Evolutionary conservation across 2,329 filamentous ascomycete species (phyloP).

Genomic region (Fusarium ramigenum): DNA sequence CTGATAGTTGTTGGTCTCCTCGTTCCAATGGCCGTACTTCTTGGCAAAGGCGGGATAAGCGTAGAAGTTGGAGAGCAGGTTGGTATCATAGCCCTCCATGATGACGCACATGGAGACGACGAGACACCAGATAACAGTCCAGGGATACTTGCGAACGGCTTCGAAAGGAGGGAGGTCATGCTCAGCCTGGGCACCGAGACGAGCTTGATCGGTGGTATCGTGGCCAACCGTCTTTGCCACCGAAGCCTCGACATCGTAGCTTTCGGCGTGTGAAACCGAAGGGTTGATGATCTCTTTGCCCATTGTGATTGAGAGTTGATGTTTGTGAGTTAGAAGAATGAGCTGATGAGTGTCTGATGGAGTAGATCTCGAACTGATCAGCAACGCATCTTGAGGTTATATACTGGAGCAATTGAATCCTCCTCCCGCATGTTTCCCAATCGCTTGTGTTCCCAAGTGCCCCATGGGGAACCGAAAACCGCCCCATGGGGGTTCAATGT

Average conservation of each 20-base stretch:
- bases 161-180: conserved; percentile 42
- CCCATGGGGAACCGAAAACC: conserved; percentile 4
- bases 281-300: conserved; percentile 6
- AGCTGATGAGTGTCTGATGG: background rate
- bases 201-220: conserved; percentile 19
- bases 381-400: conserved; percentile 15
- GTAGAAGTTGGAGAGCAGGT: conserved; percentile 50
- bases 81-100: conserved; percentile 56
- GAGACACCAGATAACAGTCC: conserved; percentile 51
- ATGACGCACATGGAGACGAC: conserved; percentile 51
- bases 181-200: conserved; percentile 31
- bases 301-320: background rate
- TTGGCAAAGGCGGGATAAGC: conserved; percentile 45
- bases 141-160: conserved; percentile 46
- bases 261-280: conserved; percentile 16
- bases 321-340: background rate
- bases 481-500: background rate
- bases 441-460: background rate
- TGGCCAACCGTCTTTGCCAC: background rate
- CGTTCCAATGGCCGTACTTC: conserved; percentile 46
- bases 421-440: background rate
- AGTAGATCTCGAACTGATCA: background rate
- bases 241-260: conserved; percentile 11
- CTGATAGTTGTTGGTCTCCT: conserved; percentile 44
- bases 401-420: conserved; percentile 13